Evolutionary conservation across 73 alveolate species (phyloP).

Genomic region (Breviolum minutum): DNA sequence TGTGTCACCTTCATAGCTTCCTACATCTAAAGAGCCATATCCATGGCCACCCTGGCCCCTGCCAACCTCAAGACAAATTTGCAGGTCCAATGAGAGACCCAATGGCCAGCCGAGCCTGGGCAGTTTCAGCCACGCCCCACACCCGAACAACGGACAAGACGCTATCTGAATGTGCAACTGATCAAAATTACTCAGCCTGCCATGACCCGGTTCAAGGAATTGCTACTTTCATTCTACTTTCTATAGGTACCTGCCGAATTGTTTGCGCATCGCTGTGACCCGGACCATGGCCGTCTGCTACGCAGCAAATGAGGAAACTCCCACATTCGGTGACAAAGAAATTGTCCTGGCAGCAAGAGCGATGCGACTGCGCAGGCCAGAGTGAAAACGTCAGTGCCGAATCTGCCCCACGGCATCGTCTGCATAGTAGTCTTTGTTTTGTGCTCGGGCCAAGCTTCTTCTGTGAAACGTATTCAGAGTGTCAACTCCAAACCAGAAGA

Average conservation of each 20-base stretch:
- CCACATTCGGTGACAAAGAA: conserved; percentile 61
- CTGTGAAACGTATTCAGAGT: too few species aligned
- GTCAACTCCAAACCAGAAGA: too few species aligned
- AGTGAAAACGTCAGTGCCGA: neutral
- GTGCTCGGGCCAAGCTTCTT: too few species aligned
- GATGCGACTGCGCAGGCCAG: neutral
- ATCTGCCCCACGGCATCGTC: too few species aligned
- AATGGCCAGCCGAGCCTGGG: conserved; percentile 40
- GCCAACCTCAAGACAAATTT: conserved; percentile 46
- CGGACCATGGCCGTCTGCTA: conserved; percentile 80
- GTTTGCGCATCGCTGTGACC: neutral
- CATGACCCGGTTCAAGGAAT: neutral
- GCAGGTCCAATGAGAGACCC: conserved; percentile 92
- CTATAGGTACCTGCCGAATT: neutral
- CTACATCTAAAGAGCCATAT: too few species aligned
- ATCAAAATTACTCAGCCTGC: neutral
- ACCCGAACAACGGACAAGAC: neutral
- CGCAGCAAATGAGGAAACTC: conserved; percentile 35
- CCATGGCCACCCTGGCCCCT: too few species aligned
- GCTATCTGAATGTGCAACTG: neutral
- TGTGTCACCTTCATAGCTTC: too few species aligned
- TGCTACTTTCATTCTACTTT: neutral
- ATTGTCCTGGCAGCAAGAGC: conserved; percentile 15
- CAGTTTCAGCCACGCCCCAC: neutral
- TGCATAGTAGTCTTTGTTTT: too few species aligned